These are phyloP conservation scores for Cladorrhinum sp. DNA, from an alignment of 2,329 filamentous ascomycete species.

Conservation along the genomic window DNA sequence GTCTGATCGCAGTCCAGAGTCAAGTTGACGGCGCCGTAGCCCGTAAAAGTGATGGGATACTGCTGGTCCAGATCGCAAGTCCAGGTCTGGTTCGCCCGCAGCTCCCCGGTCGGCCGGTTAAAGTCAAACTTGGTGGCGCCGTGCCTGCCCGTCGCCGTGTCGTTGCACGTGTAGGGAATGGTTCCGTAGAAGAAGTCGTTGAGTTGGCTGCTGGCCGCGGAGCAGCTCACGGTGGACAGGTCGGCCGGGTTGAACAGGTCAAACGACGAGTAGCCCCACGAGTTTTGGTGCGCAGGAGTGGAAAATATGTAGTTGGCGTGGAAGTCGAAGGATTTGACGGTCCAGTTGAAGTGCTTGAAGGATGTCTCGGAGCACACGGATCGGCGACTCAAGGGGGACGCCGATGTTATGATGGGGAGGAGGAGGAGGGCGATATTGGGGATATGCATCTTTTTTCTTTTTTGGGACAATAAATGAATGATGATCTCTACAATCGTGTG, in stretches of 20 bases:
- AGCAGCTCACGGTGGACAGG: constrained; percentile 36
- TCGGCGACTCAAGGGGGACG: constrained; percentile 3
- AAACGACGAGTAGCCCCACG: constrained; percentile 47
- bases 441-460: constrained; percentile 10
- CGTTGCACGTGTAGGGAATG: constrained; percentile 42
- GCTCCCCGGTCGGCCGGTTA: constrained; percentile 33
- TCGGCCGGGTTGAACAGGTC: constrained; percentile 47
- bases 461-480: too few relatives aligned
- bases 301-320: constrained; percentile 48
- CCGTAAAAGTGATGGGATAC: constrained; percentile 38
- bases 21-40: constrained; percentile 34
- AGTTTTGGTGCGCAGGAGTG: constrained; percentile 51
- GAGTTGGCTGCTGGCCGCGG: constrained; percentile 41
- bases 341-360: constrained; percentile 39
- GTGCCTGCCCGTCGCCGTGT: constrained; percentile 28
- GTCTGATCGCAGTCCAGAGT: constrained; percentile 36
- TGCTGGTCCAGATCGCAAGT: constrained; percentile 41
- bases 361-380: constrained; percentile 35
- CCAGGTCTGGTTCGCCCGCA: constrained; percentile 50
- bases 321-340: constrained; percentile 44
- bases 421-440: constrained; percentile 10
- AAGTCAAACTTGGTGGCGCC: constrained; percentile 43
- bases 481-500: too few relatives aligned
- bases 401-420: background rate
- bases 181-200: constrained; percentile 50